Conservation (phyloP, 2,329 filamentous ascomycete species). For the Elsinoe perseae region DNA sequence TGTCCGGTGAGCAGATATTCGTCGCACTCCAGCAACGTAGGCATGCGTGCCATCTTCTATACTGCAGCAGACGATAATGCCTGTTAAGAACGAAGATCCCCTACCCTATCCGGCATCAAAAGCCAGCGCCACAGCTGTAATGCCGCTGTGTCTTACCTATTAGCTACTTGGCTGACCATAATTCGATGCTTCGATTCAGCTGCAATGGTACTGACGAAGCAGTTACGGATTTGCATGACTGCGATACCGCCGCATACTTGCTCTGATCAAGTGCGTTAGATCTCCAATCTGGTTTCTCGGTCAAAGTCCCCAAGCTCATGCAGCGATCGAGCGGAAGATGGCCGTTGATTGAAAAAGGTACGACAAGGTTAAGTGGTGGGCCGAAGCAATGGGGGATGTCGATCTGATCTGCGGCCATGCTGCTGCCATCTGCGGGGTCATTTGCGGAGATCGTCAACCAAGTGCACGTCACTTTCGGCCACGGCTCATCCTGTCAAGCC, state of each 20-base stretch:
- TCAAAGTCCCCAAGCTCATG: too few relatives aligned
- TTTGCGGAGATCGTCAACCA: neutral
- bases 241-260: too few relatives aligned
- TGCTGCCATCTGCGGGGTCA: neutral
- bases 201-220: too few relatives aligned
- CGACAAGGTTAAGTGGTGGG: neutral
- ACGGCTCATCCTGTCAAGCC: too few relatives aligned
- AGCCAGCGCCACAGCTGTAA: slow-evolving; percentile 4
- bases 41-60: neutral
- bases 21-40: too few relatives aligned
- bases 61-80: neutral
- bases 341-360: neutral
- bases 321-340: neutral
- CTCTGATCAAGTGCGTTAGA: too few relatives aligned
- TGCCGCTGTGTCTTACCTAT: slow-evolving; percentile 6
- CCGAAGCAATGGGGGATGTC: neutral
- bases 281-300: too few relatives aligned
- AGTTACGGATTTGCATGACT: too few relatives aligned
- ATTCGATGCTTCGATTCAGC: too few relatives aligned
- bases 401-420: neutral
- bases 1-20: too few relatives aligned
- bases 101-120: neutral
- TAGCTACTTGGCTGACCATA: neutral
- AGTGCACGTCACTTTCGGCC: neutral
- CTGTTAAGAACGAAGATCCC: neutral